phyloP scores from a whole-genome alignment of 352 stramenopile genomes.

The Globisporangium heterothallicum region DNA sequence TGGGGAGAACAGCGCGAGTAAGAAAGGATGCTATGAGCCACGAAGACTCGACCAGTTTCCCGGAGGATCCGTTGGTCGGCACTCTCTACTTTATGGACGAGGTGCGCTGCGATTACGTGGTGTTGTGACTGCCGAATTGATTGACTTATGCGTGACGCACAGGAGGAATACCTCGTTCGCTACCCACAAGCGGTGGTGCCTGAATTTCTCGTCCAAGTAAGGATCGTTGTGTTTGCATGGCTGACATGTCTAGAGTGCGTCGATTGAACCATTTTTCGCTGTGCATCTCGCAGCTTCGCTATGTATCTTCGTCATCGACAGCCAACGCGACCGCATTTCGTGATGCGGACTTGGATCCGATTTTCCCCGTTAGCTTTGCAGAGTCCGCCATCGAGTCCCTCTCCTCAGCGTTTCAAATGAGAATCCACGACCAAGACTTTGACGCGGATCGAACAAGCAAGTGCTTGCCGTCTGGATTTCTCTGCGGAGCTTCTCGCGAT shows the following conservation, averaged over 20 bases:
- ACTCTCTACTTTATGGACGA: constrained; percentile 37
- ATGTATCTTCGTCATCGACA: neutral
- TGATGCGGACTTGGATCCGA: neutral
- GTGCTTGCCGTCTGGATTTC: neutral
- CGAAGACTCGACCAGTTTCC: constrained; percentile 16
- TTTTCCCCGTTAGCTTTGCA: neutral
- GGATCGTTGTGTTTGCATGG: neutral
- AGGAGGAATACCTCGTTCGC: constrained; percentile 73
- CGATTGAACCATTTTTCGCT: neutral
- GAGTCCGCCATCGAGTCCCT: neutral
- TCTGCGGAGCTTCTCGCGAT: no score
- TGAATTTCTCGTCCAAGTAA: constrained; percentile 66
- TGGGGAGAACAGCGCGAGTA: constrained; percentile 40
- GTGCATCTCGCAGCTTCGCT: neutral
- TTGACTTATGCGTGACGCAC: no score
- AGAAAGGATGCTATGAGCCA: constrained; percentile 1
- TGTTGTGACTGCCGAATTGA: neutral
- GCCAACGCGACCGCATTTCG: no score
- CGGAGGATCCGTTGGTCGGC: constrained; percentile 24
- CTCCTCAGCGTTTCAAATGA: neutral
- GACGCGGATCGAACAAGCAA: neutral
- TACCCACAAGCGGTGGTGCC: constrained; percentile 57
- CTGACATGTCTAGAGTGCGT: neutral
- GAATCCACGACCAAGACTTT: neutral
- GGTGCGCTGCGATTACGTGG: constrained; percentile 6